A percentile compares a stretch with the other conserved stretches of the same genome.
Evolutionary conservation across 495 filamentous ascomycete genomes (phyloP).

Genomic region (Xylaria venustula): DNA sequence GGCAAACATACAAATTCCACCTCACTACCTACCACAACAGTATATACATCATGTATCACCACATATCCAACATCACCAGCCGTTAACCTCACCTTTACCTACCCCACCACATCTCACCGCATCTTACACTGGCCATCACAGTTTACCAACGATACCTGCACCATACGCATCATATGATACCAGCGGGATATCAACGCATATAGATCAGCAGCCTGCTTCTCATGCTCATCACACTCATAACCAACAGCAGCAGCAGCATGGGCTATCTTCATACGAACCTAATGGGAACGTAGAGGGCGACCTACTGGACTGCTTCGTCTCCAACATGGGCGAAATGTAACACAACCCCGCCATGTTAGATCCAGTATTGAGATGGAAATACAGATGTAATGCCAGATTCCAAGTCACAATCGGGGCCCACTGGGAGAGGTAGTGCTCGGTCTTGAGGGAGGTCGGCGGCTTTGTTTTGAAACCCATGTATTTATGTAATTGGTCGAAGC

Average conservation of each 20-base stretch:
- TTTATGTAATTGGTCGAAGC: neutral
- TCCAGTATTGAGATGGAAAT: too few species aligned
- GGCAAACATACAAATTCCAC: neutral
- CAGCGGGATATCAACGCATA: neutral
- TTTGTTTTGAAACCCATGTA: neutral
- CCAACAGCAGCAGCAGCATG: neutral
- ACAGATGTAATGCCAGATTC: too few species aligned
- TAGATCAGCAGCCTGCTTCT: neutral
- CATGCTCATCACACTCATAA: neutral
- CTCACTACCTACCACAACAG: neutral
- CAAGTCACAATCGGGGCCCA: too few species aligned
- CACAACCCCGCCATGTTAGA: too few species aligned
- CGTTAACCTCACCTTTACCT: neutral
- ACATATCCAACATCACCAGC: constrained; percentile 9
- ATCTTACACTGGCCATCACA: constrained; percentile 4
- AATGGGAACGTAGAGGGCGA: neutral
- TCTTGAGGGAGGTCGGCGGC: too few species aligned
- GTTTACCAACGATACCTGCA: neutral
- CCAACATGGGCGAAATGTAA: constrained; percentile 12
- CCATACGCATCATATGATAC: constrained; percentile 1
- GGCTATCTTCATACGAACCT: neutral
- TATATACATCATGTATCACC: constrained; percentile 8
- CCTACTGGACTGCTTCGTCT: constrained; percentile 13
- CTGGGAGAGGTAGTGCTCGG: too few species aligned
- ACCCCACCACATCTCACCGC: constrained; percentile 6